Evolutionary conservation across 176 grass and related monocot genomes (phyloP).

Genomic region (Hyparrhenia diplandra): DNA sequence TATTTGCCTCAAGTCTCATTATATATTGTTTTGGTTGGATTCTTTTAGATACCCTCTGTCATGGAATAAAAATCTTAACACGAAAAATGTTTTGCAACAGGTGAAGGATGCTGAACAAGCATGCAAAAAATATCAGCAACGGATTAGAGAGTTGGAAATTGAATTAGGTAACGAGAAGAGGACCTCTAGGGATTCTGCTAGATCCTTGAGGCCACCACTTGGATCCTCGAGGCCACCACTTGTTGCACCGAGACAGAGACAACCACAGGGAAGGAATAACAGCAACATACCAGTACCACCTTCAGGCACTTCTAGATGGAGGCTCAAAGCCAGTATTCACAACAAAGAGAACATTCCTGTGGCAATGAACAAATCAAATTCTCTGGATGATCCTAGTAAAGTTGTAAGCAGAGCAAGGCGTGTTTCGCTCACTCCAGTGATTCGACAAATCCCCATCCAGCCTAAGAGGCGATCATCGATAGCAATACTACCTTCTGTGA

Average conservation of each 20-base stretch:
- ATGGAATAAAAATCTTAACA: conserved; percentile 21
- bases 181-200: conserved; percentile 35
- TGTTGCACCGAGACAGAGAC: conserved; percentile 53
- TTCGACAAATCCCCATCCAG: conserved; percentile 57
- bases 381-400: conserved; percentile 29
- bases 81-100: conserved; percentile 34
- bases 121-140: conserved; percentile 61
- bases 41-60: not conserved
- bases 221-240: conserved; percentile 62
- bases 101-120: conserved; percentile 71
- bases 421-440: conserved; percentile 46
- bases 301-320: conserved; percentile 39
- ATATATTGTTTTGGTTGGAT: conserved; percentile 10
- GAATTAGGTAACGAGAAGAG: conserved; percentile 59
- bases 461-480: conserved; percentile 71
- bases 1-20: conserved; percentile 23
- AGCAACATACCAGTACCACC: conserved; percentile 38
- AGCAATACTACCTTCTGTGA: conserved; percentile 38
- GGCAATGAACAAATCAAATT: too few species aligned
- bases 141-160: conserved; percentile 79
- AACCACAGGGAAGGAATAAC: conserved; percentile 55
- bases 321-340: conserved; percentile 17
- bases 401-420: conserved; percentile 54
- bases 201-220: too few species aligned
- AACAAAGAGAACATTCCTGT: conserved; percentile 73